Base-by-base conservation (phyloP, 225 moss, liverwort and hornwort genomes). In the Physcomitrium patens region DNA sequence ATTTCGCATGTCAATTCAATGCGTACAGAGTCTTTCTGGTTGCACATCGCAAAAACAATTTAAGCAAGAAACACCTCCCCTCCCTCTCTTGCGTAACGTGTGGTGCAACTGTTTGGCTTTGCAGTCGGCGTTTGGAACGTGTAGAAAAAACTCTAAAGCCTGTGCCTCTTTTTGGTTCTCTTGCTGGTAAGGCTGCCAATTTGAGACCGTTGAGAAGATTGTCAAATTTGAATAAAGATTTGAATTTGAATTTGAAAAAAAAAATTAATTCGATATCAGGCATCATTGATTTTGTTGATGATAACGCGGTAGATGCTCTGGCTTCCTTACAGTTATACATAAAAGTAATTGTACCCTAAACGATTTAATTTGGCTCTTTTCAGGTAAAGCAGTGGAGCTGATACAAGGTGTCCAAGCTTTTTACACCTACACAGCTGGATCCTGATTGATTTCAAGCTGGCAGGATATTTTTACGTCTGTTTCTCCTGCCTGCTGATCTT, bases 321-420 rank as follows among this genome's bases (percentile, higher is more conserved):
- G 15, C 48, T 49, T 49, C 3, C 48, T 11, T 15, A 11, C 15
- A 49, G 3, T 65, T 54, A 18, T 28, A 63, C 24, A n/a, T 15
- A 15, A 9, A 15, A 15, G 15, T n/a, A 17, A 53, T 5, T n/a
- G 16, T 24, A 9, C 17, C 50, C 14, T n/a, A 9, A 18, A 74
- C 55, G 2, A 65, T 24, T 20, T 66, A 1, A 65, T 4, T 57
- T 9, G 31, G 14, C 19, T 10, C 3, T 70, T 47, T 54, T 27
- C 90, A 97, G 97, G 88, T 58, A 97, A 94, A 86, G 93, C 87
- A n/a, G 91, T 89, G 82, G 94, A 97, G 76, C 83, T 97, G 4
- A 80, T 97, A 51, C 82, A 87, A 70, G 92, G 88, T 15, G 84
- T 94, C 13, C 97, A 97, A 92, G 91, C 89, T n/a, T 86, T 92